Conservation (phyloP, 495 filamentous ascomycete species). For the Penicillium salamii region DNA sequence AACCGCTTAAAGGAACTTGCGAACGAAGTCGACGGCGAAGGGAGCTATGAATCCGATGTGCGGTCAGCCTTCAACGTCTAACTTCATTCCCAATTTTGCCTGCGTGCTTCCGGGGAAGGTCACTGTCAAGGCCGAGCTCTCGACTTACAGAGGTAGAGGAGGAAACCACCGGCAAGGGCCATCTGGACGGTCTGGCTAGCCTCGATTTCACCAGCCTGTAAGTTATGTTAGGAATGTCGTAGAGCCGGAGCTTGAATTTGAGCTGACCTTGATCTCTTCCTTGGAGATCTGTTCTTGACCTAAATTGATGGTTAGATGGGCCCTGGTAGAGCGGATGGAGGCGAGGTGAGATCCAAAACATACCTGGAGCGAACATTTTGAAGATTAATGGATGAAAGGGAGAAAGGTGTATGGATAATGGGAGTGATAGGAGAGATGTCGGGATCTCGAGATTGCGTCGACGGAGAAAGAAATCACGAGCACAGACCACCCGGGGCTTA, state of each 20-base stretch:
- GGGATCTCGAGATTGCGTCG: neutral
- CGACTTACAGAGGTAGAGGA: conserved; percentile 81
- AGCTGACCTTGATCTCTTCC: conserved; percentile 45
- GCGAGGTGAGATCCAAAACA: neutral
- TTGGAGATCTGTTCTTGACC: conserved; percentile 47
- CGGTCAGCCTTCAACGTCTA: neutral
- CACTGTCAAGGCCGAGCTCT: neutral
- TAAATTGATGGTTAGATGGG: conserved; percentile 10
- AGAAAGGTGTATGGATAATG: conserved; percentile 12
- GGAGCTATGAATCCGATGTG: conserved; percentile 53
- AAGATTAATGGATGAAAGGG: conserved; percentile 1
- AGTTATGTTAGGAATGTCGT: neutral
- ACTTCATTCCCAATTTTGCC: neutral
- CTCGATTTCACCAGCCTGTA: conserved; percentile 63
- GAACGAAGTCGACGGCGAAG: conserved; percentile 75
- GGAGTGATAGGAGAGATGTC: conserved; percentile 1
- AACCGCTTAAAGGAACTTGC: conserved; percentile 63
- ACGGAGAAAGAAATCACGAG: neutral
- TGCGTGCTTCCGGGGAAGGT: neutral
- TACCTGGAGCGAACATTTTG: conserved; percentile 49
- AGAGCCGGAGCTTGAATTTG: neutral
- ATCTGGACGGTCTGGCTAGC: conserved; percentile 64
- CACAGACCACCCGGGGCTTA: neutral
- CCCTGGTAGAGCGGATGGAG: neutral
- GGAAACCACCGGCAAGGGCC: conserved; percentile 57